These are phyloP conservation scores for Sporothrix variecibatus DNA, from an alignment of 2,329 filamentous ascomycete genomes.

Conservation along the genomic window DNA sequence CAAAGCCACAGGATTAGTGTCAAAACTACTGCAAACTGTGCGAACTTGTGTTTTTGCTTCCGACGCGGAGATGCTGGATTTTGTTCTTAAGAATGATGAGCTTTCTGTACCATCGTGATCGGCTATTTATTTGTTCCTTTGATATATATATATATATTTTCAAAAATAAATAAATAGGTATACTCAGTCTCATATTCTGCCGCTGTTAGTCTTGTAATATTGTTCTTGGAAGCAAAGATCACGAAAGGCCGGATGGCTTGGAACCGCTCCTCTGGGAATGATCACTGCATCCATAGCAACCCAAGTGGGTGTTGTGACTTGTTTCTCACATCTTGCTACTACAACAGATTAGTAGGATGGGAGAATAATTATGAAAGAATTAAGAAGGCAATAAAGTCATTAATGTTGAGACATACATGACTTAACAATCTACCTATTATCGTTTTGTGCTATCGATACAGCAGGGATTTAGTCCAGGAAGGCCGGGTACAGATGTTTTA, in stretches of 20 bases:
- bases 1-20: neutral
- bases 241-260: conserved; percentile 8
- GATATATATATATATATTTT: neutral
- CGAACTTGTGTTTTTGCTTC: neutral
- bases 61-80: neutral
- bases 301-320: neutral
- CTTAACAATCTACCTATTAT: too few relatives aligned
- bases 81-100: neutral
- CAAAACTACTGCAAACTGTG: neutral
- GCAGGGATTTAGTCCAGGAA: too few relatives aligned
- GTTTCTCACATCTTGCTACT: neutral
- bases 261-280: conserved; percentile 25
- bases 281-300: conserved; percentile 21
- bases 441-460: neutral
- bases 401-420: neutral
- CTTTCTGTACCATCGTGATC: neutral
- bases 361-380: neutral
- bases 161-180: neutral
- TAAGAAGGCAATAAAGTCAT: neutral
- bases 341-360: neutral
- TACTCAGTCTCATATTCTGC: neutral
- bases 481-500: neutral
- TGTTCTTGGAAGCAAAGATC: neutral
- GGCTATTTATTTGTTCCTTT: too few relatives aligned
- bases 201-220: neutral